A percentile compares a stretch with the other conserved stretches of the same genome.
These are phyloP conservation scores for Fusarium sp. DNA, from an alignment of 2,329 filamentous ascomycete genomes.

Conservation along the genomic window DNA sequence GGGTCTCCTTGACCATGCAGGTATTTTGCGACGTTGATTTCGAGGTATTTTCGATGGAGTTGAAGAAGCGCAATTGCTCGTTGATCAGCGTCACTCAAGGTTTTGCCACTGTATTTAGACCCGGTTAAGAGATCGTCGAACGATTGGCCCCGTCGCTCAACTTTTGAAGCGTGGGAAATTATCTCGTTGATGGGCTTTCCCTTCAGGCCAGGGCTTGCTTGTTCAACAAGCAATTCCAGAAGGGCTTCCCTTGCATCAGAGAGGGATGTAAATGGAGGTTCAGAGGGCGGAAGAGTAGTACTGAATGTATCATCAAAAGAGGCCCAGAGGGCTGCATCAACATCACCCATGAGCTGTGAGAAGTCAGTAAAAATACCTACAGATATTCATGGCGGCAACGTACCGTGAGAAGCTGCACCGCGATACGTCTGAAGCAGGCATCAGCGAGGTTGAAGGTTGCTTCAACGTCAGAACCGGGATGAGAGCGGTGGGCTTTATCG, in stretches of 20 bases:
- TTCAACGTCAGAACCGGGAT: background rate
- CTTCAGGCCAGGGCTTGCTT: slow-evolving; percentile 21
- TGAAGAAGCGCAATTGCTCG: slow-evolving; percentile 24
- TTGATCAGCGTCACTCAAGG: background rate
- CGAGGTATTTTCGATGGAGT: slow-evolving; percentile 17
- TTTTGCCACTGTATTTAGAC: accelerated
- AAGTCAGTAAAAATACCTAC: accelerated
- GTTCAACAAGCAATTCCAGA: slow-evolving; percentile 20
- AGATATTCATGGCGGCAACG: accelerated
- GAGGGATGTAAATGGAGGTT: slow-evolving; percentile 4
- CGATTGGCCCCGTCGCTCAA: slow-evolving; percentile 7
- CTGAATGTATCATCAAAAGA: slow-evolving; percentile 6
- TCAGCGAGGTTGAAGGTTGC: background rate
- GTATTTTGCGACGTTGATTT: slow-evolving; percentile 28
- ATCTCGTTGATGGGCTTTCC: background rate
- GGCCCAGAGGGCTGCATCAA: background rate
- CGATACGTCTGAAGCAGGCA: slow-evolving; percentile 21
- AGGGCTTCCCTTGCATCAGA: slow-evolving; percentile 14
- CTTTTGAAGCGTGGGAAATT: slow-evolving; percentile 1
- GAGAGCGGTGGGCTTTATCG: accelerated
- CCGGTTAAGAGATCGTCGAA: slow-evolving; percentile 7
- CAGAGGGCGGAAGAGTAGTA: accelerated
- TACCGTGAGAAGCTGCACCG: slow-evolving; percentile 22
- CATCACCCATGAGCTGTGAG: slow-evolving; percentile 17
- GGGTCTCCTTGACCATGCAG: slow-evolving; percentile 15